phyloP scores from a whole-genome alignment of 257 asterid species.

The Sherardia arvensis region DNA sequence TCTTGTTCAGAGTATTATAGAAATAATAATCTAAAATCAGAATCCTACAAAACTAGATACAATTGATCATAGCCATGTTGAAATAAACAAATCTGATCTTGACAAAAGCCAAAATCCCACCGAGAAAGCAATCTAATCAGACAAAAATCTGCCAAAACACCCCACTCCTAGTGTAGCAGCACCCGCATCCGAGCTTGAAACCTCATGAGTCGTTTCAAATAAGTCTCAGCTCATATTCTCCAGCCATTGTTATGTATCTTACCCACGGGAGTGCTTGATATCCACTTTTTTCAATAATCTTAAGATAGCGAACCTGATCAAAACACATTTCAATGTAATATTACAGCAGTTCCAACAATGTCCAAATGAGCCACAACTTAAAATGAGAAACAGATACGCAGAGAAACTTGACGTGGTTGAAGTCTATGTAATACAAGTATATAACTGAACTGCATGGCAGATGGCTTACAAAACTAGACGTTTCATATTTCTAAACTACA shows the following conservation, averaged over 20 bases:
- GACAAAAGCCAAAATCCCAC: neutral
- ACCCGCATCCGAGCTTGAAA: neutral
- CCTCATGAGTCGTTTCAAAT: conserved; percentile 10
- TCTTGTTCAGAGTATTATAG: no score
- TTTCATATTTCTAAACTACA: neutral
- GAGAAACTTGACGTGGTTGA: neutral
- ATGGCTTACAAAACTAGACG: no score
- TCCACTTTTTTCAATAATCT: conserved; percentile 45
- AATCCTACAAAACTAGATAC: no score
- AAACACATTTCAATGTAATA: neutral
- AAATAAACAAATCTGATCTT: no score
- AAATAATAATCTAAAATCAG: no score
- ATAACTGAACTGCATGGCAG: no score
- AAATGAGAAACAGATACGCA: neutral
- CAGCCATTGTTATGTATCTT: conserved; percentile 46
- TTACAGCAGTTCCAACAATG: neutral
- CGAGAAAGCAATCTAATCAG: neutral
- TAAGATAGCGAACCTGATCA: conserved; percentile 41
- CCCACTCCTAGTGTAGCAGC: neutral
- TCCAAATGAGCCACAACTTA: neutral
- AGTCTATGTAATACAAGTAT: neutral
- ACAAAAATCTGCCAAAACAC: neutral
- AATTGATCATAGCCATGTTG: no score
- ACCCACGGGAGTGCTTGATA: conserved; percentile 54
- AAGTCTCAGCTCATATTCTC: conserved; percentile 40